A percentile compares a stretch with the other conserved stretches of the same genome.
Conservation (phyloP, 257 asterid species). For the Parsonsia alboflavescens region DNA sequence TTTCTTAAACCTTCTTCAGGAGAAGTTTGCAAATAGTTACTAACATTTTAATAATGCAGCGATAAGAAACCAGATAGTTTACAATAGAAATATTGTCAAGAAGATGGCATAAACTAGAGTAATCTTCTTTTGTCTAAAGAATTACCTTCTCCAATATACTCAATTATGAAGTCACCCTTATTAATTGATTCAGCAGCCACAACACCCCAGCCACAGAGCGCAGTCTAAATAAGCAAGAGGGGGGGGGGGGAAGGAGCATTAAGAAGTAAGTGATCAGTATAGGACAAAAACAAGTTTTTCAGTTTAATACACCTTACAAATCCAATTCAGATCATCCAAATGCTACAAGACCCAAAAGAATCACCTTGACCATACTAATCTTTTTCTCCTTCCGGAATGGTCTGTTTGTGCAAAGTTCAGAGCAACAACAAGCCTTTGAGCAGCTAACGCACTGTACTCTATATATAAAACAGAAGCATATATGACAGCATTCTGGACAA, state of each 20-base stretch:
- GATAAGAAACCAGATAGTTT: not conserved
- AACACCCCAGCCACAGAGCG: constrained; percentile 94
- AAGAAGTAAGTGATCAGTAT: not conserved
- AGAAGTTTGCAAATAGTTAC: not conserved
- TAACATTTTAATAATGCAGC: not conserved
- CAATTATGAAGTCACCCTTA: constrained; percentile 74
- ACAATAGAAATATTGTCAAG: not conserved
- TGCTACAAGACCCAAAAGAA: constrained; percentile 3
- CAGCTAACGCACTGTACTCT: constrained; percentile 95
- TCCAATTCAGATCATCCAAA: not conserved
- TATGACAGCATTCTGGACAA: not conserved
- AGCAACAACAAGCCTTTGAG: constrained; percentile 85
- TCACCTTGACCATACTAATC: constrained; percentile 75
- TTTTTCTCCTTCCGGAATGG: constrained; percentile 76
- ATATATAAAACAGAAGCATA: constrained; percentile 8
- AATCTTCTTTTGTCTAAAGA: constrained; percentile 4
- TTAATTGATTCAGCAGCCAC: constrained; percentile 76
- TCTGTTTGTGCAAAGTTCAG: constrained; percentile 67
- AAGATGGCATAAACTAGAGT: constrained; percentile 2
- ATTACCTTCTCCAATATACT: constrained; percentile 96
- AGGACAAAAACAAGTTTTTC: constrained; percentile 1
- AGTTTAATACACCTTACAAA: not conserved
- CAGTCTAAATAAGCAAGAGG: constrained; percentile 78
- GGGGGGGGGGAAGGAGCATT: too few relatives aligned
- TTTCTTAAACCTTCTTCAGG: not conserved